Conservation (phyloP, 257 asterid species). For the Oldenlandia corymbosa region DNA sequence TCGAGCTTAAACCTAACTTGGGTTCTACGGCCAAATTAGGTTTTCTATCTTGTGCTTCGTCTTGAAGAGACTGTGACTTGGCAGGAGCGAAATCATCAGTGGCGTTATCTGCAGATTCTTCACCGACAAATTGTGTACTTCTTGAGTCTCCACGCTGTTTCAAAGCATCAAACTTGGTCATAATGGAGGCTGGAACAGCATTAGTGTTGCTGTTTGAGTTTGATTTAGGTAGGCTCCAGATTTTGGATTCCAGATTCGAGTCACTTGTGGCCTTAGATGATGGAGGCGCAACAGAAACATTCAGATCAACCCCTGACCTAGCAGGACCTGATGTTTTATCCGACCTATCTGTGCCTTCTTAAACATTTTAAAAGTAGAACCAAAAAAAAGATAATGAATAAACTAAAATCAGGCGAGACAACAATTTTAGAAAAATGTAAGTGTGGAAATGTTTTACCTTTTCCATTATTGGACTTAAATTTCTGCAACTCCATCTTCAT, state of each 20-base stretch:
- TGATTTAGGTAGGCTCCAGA: slow-evolving; percentile 13
- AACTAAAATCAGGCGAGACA: slow-evolving; percentile 16
- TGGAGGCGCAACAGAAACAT: slow-evolving; percentile 7
- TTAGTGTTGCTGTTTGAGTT: slow-evolving; percentile 23
- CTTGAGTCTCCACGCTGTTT: slow-evolving; percentile 37
- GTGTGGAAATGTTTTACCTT: slow-evolving; percentile 37
- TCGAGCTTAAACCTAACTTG: slow-evolving; percentile 16
- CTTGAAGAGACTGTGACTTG: slow-evolving; percentile 6
- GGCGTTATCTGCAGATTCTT: slow-evolving; percentile 16
- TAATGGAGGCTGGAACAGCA: slow-evolving; percentile 41
- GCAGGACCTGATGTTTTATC: slow-evolving; percentile 21
- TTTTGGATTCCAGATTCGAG: slow-evolving; percentile 8
- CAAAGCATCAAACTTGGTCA: slow-evolving; percentile 44
- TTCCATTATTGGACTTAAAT: slow-evolving; percentile 31
- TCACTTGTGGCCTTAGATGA: slow-evolving; percentile 16
- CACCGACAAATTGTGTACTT: slow-evolving; percentile 24
- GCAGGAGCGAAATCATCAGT: slow-evolving; percentile 2
- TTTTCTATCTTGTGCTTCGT: slow-evolving; percentile 21
- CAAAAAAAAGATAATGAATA: background rate
- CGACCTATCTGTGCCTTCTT: slow-evolving; percentile 19
- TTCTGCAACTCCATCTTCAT: slow-evolving; percentile 65
- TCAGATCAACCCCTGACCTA: slow-evolving; percentile 17
- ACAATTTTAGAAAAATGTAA: background rate
- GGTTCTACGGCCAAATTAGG: slow-evolving; percentile 20
- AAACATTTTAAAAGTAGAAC: slow-evolving; percentile 15